Evolutionary conservation across 179 eudicot genomes (phyloP).

Genomic region (Patellifolia procumbens): DNA sequence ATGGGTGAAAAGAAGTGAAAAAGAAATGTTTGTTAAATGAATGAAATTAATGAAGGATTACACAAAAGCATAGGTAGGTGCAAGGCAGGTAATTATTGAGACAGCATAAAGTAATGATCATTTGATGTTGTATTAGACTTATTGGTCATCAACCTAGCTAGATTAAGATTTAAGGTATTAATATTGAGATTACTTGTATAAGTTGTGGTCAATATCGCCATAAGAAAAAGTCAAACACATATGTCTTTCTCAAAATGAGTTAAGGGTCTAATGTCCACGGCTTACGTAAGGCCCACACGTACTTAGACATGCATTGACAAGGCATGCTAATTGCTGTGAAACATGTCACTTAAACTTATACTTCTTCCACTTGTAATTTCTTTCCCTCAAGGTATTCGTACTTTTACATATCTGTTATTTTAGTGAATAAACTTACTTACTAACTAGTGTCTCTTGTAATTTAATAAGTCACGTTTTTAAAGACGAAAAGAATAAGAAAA

Average conservation of each 20-base stretch:
- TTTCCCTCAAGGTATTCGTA: no score
- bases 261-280: constrained; percentile 10
- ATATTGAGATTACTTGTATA: not conserved
- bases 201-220: not conserved
- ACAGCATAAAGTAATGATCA: constrained; percentile 8
- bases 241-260: constrained; percentile 6
- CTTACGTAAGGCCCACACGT: constrained; percentile 33
- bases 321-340: not conserved
- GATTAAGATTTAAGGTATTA: not conserved
- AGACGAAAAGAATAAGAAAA: no score
- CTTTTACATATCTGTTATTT: no score
- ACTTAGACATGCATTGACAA: constrained; percentile 1
- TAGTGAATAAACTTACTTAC: no score
- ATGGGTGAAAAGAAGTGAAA: not conserved
- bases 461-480: no score
- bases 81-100: constrained; percentile 13
- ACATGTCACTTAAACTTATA: no score
- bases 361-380: no score
- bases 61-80: constrained; percentile 8
- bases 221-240: constrained; percentile 20
- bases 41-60: not conserved
- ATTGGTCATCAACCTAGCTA: constrained; percentile 3
- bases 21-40: not conserved
- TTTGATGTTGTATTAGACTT: not conserved
- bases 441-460: no score